Percentiles rank a stretch among this genome's conserved stretches.
Evolutionary conservation across 148 eudicot species (phyloP).

Genomic region (Euryodendron excelsum): DNA sequence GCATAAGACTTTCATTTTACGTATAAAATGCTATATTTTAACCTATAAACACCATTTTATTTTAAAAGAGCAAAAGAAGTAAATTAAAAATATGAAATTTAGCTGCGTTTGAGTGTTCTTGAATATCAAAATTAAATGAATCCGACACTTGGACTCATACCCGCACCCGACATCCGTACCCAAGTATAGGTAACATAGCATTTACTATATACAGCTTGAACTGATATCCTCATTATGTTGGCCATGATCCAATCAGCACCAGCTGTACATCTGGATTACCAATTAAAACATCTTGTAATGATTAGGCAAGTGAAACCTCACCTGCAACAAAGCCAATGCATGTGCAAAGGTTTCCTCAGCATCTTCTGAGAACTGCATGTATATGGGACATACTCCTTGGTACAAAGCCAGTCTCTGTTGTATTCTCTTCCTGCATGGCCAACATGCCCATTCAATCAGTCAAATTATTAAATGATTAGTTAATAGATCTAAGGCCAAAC

Average conservation of each 20-base stretch:
- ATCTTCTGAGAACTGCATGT: constrained; percentile 72
- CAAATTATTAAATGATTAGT: neutral
- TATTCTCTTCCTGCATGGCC: constrained; percentile 66
- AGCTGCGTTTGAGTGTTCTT: no score
- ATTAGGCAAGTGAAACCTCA: constrained; percentile 24
- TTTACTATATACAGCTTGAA: neutral
- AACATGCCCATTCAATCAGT: neutral
- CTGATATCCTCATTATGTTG: neutral
- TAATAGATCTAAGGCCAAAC: constrained; percentile 1
- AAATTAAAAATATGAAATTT: no score
- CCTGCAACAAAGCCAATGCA: constrained; percentile 59
- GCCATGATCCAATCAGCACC: neutral
- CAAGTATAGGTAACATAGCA: no score
- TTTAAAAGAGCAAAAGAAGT: no score
- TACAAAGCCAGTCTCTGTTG: constrained; percentile 90
- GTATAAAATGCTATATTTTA: no score
- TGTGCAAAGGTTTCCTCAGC: constrained; percentile 78
- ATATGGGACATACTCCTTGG: constrained; percentile 89
- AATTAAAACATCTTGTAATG: neutral
- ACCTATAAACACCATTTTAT: no score
- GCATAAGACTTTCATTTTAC: no score
- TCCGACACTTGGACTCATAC: no score
- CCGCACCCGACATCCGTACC: no score
- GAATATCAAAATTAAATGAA: no score
- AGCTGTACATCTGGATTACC: neutral